A percentile compares a stretch with the other conserved stretches of the same genome.
Conservation (phyloP, 192 early-diverging fungal species). For the Coemansia pectinata region DNA sequence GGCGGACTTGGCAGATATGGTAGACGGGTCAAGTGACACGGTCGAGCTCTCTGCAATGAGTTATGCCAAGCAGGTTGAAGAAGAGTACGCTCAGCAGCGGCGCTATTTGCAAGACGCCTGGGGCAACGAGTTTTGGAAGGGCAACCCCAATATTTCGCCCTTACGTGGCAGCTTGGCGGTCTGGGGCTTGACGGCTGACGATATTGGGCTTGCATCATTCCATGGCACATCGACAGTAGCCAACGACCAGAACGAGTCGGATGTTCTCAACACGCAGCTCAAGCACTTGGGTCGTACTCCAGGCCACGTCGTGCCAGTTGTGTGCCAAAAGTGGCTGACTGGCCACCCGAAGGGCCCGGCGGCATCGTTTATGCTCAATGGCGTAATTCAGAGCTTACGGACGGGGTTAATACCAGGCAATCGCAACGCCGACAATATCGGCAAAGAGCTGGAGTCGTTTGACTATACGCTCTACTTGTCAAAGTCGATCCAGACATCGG, state of each 20-base stretch:
- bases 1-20: neutral
- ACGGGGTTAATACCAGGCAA: constrained; percentile 89
- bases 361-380: constrained; percentile 93
- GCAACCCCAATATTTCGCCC: constrained; percentile 74
- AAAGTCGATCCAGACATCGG: constrained; percentile 62
- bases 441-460: constrained; percentile 66
- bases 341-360: constrained; percentile 91
- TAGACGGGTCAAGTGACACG: neutral
- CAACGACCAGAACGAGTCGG: constrained; percentile 96
- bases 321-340: constrained; percentile 92
- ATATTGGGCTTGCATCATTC: constrained; percentile 91
- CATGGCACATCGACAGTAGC: constrained; percentile 94
- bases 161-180: constrained; percentile 83
- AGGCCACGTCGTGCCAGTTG: constrained; percentile 76
- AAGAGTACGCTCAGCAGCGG: neutral
- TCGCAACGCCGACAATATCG: constrained; percentile 64
- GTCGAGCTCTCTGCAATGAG: neutral
- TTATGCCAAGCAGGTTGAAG: neutral
- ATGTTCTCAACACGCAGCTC: constrained; percentile 83
- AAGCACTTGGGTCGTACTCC: constrained; percentile 80
- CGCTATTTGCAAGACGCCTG: constrained; percentile 58
- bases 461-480: constrained; percentile 82
- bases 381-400: constrained; percentile 77
- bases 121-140: constrained; percentile 82
- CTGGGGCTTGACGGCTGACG: constrained; percentile 85